Evolutionary conservation across 306 rosid species (phyloP), one percentile per base, ranked within the genome.

Genomic region (Malus sylvestris): DNA sequence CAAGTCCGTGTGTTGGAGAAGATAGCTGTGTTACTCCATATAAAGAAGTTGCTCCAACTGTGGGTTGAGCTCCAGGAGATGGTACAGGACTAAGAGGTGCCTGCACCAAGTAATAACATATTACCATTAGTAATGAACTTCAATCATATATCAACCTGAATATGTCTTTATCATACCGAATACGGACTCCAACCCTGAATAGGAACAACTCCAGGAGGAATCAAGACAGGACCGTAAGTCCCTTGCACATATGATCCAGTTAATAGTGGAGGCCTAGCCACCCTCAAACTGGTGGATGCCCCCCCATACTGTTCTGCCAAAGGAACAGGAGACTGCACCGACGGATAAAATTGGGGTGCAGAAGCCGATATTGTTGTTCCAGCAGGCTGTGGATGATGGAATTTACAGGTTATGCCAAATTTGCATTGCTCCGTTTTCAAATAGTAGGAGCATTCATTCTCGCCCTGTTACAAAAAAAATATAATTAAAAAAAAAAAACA

Each of bases 391-490:
- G 98, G 98, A 85, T 93, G 95, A 78, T 91, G 91, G 89, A 89
- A 93, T 93, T 91, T 93, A 93, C 96, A 93, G 67, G 96, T 89
- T 83, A 85, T 19, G 76, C 96, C 98, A 85, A 93, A 93, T 85
- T 93, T 93, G 95, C 96, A 93, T 69, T 85, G 98, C 98, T 95
- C 96, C 90, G 90, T 91, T 89, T 93, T 91, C 90, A 93, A 93
- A 93, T 91, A 93, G 83, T 93, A 93, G 95, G 98, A 90, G 98
- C 98, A 91, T 82, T 93, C 98, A 52, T 71, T 82, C 94, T 93
- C 95, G 59, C 95, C 95, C 96, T 93, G 87, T 84, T 70, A 29
- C 76, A 81, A 78, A 23, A 35, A 35, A 35, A 33, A 0, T 33
- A 32, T 0, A 32, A 30, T 30, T 32, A 27, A 4, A 32, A 0